Conservation (phyloP, 495 filamentous ascomycete species). For the Tuber magnatum region DNA sequence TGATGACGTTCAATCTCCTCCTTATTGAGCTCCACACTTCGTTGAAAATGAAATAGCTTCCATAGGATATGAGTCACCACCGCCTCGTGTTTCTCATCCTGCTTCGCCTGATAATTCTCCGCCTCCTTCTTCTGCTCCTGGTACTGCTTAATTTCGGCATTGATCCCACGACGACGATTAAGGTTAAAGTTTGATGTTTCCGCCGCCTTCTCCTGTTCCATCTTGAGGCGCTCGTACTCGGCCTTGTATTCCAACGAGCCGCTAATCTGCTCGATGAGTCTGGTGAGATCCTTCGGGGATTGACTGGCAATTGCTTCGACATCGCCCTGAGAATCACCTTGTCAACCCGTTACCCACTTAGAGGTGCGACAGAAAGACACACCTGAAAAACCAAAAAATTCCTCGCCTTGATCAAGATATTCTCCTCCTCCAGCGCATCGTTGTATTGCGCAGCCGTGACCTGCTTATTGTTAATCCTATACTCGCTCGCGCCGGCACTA, state of each 20-base stretch:
- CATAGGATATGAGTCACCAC: constrained; percentile 91
- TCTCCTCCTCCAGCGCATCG: constrained; percentile 81
- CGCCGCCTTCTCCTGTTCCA: constrained; percentile 72
- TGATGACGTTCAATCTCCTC: constrained; percentile 89
- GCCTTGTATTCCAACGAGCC: constrained; percentile 92
- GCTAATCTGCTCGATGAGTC: constrained; percentile 93
- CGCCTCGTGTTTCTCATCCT: constrained; percentile 80
- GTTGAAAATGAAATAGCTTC: constrained; percentile 96
- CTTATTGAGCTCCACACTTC: constrained; percentile 81
- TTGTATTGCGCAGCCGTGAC: constrained; percentile 92
- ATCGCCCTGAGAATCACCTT: constrained; percentile 53
- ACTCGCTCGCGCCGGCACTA: constrained; percentile 79
- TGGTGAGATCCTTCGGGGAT: constrained; percentile 85
- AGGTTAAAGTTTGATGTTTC: constrained; percentile 84
- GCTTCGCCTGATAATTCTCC: constrained; percentile 80
- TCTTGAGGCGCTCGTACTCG: constrained; percentile 84
- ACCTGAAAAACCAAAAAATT: constrained; percentile 95
- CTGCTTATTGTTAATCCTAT: constrained; percentile 85
- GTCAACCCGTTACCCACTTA: neutral
- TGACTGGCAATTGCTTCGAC: constrained; percentile 97
- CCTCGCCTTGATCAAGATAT: constrained; percentile 93
- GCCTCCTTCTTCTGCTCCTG: constrained; percentile 95
- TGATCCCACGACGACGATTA: constrained; percentile 82
- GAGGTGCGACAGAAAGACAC: neutral
- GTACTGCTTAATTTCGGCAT: constrained; percentile 95